Evolutionary conservation across 768 basidiomycete genomes (phyloP).

Genomic region (Suillus luteus): DNA sequence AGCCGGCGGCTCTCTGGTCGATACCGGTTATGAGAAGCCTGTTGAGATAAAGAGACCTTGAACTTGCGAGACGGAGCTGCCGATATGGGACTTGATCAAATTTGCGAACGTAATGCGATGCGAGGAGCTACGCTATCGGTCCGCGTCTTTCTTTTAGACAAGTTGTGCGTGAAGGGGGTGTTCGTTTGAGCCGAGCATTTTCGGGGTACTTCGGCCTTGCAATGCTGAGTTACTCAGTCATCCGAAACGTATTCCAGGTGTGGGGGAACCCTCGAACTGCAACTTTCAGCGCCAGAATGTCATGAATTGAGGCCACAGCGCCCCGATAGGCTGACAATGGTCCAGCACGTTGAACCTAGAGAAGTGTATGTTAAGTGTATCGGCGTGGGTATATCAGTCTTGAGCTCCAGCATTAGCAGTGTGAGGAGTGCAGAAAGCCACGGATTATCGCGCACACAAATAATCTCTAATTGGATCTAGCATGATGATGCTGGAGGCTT

Average conservation of each 20-base stretch:
- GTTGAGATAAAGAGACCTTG: slow-evolving; percentile 27
- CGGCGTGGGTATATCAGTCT: not conserved
- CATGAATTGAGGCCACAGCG: not conserved
- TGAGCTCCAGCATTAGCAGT: not conserved
- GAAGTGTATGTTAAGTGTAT: not conserved
- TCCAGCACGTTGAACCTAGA: not conserved
- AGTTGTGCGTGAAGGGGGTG: not conserved
- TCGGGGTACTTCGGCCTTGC: not conserved
- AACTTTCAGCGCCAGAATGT: not conserved
- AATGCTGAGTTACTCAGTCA: not conserved
- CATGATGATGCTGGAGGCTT: not conserved
- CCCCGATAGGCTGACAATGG: not conserved
- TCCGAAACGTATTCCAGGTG: not conserved
- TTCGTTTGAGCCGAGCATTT: not conserved
- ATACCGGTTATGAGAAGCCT: slow-evolving; percentile 24
- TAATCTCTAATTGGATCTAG: not conserved
- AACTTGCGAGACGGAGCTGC: slow-evolving; percentile 25
- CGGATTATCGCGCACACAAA: not conserved
- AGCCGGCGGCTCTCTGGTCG: slow-evolving; percentile 36
- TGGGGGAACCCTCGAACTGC: not conserved
- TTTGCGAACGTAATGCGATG: not conserved
- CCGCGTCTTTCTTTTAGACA: not conserved
- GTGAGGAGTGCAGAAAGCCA: not conserved
- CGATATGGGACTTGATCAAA: slow-evolving; percentile 29
- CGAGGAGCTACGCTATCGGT: not conserved